Evolutionary conservation across 2,329 filamentous ascomycete species (phyloP).

Genomic region (Sordariomycetes sp.): DNA sequence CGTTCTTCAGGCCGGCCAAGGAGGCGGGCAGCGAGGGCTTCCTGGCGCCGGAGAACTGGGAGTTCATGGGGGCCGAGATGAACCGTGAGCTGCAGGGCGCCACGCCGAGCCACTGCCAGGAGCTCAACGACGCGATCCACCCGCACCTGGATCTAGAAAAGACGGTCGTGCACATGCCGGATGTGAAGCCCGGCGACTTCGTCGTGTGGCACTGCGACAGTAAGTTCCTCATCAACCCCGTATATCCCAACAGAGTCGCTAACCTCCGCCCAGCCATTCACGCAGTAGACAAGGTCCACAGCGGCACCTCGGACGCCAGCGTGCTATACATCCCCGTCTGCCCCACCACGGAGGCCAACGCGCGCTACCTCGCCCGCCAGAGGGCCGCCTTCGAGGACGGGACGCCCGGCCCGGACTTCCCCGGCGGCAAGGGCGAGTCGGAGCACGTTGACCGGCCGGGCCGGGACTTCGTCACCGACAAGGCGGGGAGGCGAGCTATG

Average conservation of each 20-base stretch:
- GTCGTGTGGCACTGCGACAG: slow-evolving; percentile 78
- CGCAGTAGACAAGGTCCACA: slow-evolving; percentile 70
- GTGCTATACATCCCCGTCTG: slow-evolving; percentile 86
- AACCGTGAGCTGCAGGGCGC: slow-evolving; percentile 60
- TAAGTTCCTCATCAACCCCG: slow-evolving; percentile 14
- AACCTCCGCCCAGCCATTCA: slow-evolving; percentile 46
- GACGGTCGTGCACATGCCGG: slow-evolving; percentile 61
- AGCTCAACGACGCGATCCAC: slow-evolving; percentile 57
- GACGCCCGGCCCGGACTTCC: slow-evolving; percentile 59
- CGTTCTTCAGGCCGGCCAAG: slow-evolving; percentile 59
- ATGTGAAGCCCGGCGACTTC: slow-evolving; percentile 63
- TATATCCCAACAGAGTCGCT: not conserved
- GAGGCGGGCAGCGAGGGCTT: slow-evolving; percentile 49
- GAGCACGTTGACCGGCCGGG: slow-evolving; percentile 34
- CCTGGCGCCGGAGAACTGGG: slow-evolving; percentile 28
- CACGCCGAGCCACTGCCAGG: slow-evolving; percentile 56
- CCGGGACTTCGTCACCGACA: not conserved
- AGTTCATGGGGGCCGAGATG: slow-evolving; percentile 32
- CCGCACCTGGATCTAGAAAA: slow-evolving; percentile 58
- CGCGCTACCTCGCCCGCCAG: slow-evolving; percentile 60
- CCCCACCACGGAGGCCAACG: slow-evolving; percentile 66
- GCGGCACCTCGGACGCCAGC: slow-evolving; percentile 62
- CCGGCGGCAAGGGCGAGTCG: slow-evolving; percentile 58
- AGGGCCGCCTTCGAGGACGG: slow-evolving; percentile 60
- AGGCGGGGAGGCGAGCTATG: slow-evolving; percentile 28